phyloP scores from a whole-genome alignment of 208 protist species.

The Porcisia hertigi region DNA sequence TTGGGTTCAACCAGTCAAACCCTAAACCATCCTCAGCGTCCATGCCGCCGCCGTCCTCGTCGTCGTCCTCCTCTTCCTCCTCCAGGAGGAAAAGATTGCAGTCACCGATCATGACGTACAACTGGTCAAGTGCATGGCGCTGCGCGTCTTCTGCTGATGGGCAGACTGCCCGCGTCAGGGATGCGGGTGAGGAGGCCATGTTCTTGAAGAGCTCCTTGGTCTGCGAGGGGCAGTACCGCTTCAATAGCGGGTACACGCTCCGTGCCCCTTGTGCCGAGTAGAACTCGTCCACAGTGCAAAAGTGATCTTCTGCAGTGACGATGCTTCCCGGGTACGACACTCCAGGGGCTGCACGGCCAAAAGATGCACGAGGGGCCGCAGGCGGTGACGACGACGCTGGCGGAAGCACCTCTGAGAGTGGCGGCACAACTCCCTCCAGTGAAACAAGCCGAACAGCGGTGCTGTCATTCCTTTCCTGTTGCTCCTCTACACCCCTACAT shows the following conservation, averaged over 20 bases:
- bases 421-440: not conserved
- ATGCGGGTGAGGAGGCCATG: not conserved
- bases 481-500: not conserved
- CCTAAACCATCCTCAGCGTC: not conserved
- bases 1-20: conserved; percentile 5
- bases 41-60: conserved; percentile 4
- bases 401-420: conserved; percentile 6
- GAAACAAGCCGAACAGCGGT: not conserved
- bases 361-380: not conserved
- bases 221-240: conserved; percentile 14
- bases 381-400: not conserved
- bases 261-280: not conserved
- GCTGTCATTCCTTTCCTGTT: not conserved
- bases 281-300: not conserved
- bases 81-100: conserved; percentile 89
- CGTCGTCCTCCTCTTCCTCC: conserved; percentile 26
- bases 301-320: conserved; percentile 8
- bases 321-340: conserved; percentile 22
- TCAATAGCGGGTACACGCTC: conserved; percentile 12
- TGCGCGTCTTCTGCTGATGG: not conserved
- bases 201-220: conserved; percentile 7
- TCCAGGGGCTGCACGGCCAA: not conserved
- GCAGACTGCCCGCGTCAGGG: not conserved
- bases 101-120: conserved; percentile 83
- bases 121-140: not conserved